Base-by-base conservation (phyloP, 1,284 basidiomycete genomes). In the Sanghuangporus weigelae region DNA sequence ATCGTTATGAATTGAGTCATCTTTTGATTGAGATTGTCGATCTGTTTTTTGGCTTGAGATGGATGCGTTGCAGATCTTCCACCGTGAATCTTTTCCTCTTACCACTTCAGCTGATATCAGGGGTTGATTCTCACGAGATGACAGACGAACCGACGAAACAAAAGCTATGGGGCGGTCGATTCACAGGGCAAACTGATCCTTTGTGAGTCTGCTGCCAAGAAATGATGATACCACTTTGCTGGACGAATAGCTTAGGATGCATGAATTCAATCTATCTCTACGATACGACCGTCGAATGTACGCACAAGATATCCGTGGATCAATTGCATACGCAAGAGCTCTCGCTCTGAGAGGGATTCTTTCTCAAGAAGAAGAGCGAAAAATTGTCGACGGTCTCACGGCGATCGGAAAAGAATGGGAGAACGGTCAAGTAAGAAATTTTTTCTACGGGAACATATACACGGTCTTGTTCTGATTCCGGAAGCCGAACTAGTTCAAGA, bases 221-320 rank as follows among this genome's bases (percentile, higher is more conserved):
- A 57, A 57, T 46, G 53, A 57, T 39, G 63, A 60, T 67, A 36
- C 44, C 44, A 19, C n/a, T 46, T 14, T 39, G 48, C 46, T 49
- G 21, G n/a, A 49, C 38, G 56, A 67, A 58, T 69, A n/a, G 19
- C 39, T 48, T 69, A 95, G 93, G 49, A 97, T 97, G 95, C 93
- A 95, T 75, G 90, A 87, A 54, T 97, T 96, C 80, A 97, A 96
- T 74, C 93, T 96, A 74, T 98, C 95, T 44, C 81, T 99, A 70
- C 89, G 86, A 69, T 99, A 98, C 76, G 96, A 98, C 76, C 86
- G 92, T 75, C 85, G 93, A 60, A 97, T 98, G 95, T 87, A 95
- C 74, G 84, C 86, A 1, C 95, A 89, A 51, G 96, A 99, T 72
- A 93, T 98, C 70, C 84, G 83, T 63, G 96, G 96, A 12, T 98